Percentiles rank a stretch among this genome's conserved stretches.
These are phyloP conservation scores for Cryptomeria japonica DNA, from an alignment of 75 land plant species.

Conservation along the genomic window DNA sequence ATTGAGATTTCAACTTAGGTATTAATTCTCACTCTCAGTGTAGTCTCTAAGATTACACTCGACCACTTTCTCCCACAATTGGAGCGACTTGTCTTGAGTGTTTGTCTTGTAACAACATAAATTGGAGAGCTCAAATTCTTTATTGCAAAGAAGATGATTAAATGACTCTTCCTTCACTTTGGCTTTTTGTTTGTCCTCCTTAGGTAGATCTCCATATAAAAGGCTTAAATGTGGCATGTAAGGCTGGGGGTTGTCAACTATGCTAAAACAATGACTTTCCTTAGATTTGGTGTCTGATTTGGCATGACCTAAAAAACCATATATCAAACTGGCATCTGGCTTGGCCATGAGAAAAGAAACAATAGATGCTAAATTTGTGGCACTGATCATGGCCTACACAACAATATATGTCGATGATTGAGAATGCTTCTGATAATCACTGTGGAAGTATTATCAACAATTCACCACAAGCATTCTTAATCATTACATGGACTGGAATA, in stretches of 20 bases:
- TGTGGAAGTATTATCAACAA: no score
- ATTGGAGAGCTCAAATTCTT: conserved; percentile 47
- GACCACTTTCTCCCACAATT: conserved; percentile 73
- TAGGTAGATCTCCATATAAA: conserved; percentile 63
- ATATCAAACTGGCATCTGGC: no score
- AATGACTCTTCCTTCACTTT: conserved; percentile 44
- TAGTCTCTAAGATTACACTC: conserved; percentile 35
- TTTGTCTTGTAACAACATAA: conserved; percentile 69
- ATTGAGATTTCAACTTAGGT: background rate
- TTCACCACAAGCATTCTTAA: no score
- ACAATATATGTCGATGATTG: no score
- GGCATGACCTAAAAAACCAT: no score
- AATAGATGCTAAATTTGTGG: no score
- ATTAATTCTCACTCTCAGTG: background rate
- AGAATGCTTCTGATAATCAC: no score
- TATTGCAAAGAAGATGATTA: conserved; percentile 25
- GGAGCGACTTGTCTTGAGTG: conserved; percentile 57
- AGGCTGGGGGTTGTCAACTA: background rate
- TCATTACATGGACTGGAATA: no score
- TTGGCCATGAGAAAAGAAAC: no score
- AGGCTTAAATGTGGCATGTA: conserved; percentile 95
- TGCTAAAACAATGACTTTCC: conserved; percentile 2
- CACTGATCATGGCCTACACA: no score
- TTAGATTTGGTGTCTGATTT: no score
- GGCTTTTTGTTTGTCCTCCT: conserved; percentile 71